Conservation (phyloP, 2,329 filamentous ascomycete species). For the Drechslerella coelobrocha region DNA sequence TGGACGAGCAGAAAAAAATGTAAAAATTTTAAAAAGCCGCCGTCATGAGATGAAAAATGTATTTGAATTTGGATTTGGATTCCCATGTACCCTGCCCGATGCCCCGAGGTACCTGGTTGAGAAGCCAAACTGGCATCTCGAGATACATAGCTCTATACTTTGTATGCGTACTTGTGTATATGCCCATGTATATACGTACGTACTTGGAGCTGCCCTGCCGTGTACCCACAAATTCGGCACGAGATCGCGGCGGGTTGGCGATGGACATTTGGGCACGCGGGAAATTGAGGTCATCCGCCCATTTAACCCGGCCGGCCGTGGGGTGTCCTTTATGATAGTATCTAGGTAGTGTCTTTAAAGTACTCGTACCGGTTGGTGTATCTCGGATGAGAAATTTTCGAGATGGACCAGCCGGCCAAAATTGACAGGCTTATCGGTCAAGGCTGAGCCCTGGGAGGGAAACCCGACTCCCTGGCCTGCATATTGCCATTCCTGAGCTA, state of each 20-base stretch:
- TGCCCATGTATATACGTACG: constrained; percentile 1
- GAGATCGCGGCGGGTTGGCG: constrained; percentile 19
- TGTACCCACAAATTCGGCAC: constrained; percentile 11
- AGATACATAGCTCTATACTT: too few relatives aligned
- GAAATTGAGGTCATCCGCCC: constrained; percentile 35
- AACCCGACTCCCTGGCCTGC: constrained; percentile 24
- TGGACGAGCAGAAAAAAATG: not conserved
- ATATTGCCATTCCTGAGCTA: constrained; percentile 42
- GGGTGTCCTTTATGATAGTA: constrained; percentile 23
- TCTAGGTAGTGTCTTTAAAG: too few relatives aligned
- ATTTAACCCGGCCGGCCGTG: constrained; percentile 48
- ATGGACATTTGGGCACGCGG: constrained; percentile 28
- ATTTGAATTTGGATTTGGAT: too few relatives aligned
- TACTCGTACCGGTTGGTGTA: not conserved
- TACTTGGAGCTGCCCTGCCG: not conserved
- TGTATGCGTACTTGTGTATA: constrained; percentile 2
- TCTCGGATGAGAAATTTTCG: constrained; percentile 48
- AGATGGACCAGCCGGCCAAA: constrained; percentile 6
- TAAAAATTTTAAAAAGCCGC: constrained; percentile 8
- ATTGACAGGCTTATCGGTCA: constrained; percentile 25
- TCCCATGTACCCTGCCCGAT: not conserved
- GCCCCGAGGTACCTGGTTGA: not conserved
- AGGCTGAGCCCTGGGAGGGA: constrained; percentile 28
- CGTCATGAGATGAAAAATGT: not conserved
- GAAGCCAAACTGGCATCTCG: constrained; percentile 13